Evolutionary conservation across 2,329 filamentous ascomycete species (phyloP), one percentile per base, ranked within the genome.

Genomic region (Sclerotinia spermophila): DNA sequence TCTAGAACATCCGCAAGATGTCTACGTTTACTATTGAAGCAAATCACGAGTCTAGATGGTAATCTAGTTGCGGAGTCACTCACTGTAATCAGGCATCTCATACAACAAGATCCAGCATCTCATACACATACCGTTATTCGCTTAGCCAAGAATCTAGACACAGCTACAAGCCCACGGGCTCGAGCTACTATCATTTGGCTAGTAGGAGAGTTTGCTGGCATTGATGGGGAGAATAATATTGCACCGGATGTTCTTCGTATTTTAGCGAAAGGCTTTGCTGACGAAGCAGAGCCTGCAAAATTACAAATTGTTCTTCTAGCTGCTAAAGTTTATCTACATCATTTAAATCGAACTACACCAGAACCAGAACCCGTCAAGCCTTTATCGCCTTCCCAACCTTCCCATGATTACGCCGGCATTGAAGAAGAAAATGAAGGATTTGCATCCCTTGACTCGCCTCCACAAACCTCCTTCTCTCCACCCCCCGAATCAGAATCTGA

Each of bases 161-260:
- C 91, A 5, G 92, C 94, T 2, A 93, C 92, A 0, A 94, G 96
- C 72, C 90, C 96, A 1, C 91, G 94, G 72, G 96, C 96, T 5
- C 87, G 96, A 74, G 96, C 96, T 4, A 97, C 93, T 65, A 97
- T 99, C 73, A 92, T 99, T 76, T 99, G 96, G 96, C 87, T 99
- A 0, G 94, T 98, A 0, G 96, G 96, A 60, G 96, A 99, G 80
- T 98, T 96, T 76, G 89, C 95, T 0, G 93, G 93, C 0, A 81
- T 91, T 3, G 89, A 93, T 70, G 87, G 90, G 15, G 90, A 94
- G 72, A 90, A 96, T 79, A 97, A 96, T 77, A 95, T 99, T 72
- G 96, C 96, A 0, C 90, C 95, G 0, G 96, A 99, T 77, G 94
- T 98, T 10, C 83, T 98, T 45, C 89, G 96, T 11, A 95, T 98